Conservation (phyloP, 1,284 basidiomycete genomes). For the Afroboletus lepidellus region DNA sequence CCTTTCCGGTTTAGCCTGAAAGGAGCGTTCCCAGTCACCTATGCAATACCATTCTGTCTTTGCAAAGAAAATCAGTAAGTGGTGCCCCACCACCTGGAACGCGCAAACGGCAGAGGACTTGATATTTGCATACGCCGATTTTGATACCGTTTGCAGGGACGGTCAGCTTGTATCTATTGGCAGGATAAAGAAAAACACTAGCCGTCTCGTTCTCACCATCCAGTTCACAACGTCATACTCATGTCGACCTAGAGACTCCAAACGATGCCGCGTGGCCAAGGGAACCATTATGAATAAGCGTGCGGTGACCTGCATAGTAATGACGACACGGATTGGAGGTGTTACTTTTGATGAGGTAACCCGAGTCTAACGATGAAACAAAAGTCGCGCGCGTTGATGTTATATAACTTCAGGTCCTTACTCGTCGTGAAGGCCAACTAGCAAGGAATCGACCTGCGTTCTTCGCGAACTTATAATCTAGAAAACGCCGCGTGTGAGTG, state of each 20-base stretch:
- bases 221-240: no score
- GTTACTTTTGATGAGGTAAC: constrained; percentile 26
- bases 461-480: constrained; percentile 8
- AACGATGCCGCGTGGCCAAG: constrained; percentile 25
- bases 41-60: constrained; percentile 24
- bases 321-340: constrained; percentile 21
- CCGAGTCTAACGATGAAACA: no score
- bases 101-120: no score
- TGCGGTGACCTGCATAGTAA: constrained; percentile 29
- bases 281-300: constrained; percentile 25
- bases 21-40: constrained; percentile 12
- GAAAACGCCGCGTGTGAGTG: neutral
- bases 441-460: constrained; percentile 25
- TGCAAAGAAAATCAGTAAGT: constrained; percentile 21
- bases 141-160: constrained; percentile 33
- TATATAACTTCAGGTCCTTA: neutral
- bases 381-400: neutral
- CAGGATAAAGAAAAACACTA: constrained; percentile 23
- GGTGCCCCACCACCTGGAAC: no score
- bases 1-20: neutral
- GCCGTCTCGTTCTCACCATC: constrained; percentile 10
- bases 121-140: constrained; percentile 28
- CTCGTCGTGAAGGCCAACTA: constrained; percentile 26
- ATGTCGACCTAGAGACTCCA: no score
- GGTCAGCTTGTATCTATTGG: constrained; percentile 29